phyloP scores from a whole-genome alignment of 2,329 filamentous ascomycete species.

The Stachybotrys echinatus region DNA sequence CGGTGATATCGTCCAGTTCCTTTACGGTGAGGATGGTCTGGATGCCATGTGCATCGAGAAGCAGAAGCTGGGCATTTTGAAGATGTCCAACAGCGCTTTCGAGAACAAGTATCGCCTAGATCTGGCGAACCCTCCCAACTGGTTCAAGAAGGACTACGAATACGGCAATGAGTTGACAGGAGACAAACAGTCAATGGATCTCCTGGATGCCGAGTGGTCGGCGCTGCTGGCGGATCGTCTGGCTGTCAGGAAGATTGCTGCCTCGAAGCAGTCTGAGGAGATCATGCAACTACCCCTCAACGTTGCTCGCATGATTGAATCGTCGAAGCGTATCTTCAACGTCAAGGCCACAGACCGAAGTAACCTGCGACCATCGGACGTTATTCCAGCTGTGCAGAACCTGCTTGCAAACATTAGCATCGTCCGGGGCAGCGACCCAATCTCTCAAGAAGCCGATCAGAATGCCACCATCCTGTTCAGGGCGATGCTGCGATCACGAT shows the following conservation, averaged over 20 bases:
- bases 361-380: slow-evolving; percentile 82
- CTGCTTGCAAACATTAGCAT: slow-evolving; percentile 75
- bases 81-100: slow-evolving; percentile 72
- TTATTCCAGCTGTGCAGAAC: slow-evolving; percentile 71
- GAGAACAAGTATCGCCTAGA: slow-evolving; percentile 80
- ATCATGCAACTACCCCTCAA: slow-evolving; percentile 91
- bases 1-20: slow-evolving; percentile 93
- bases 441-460: slow-evolving; percentile 80
- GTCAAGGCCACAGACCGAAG: slow-evolving; percentile 82
- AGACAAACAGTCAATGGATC: slow-evolving; percentile 79
- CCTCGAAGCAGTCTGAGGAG: slow-evolving; percentile 68
- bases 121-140: slow-evolving; percentile 52
- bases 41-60: slow-evolving; percentile 93
- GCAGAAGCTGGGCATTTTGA: slow-evolving; percentile 82
- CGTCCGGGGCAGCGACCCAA: slow-evolving; percentile 75
- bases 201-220: slow-evolving; percentile 87
- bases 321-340: slow-evolving; percentile 83
- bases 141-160: slow-evolving; percentile 58
- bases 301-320: slow-evolving; percentile 83
- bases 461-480: slow-evolving; percentile 92
- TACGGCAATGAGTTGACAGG: slow-evolving; percentile 82
- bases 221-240: slow-evolving; percentile 68
- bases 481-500: slow-evolving; percentile 78
- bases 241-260: slow-evolving; percentile 65
- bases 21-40: slow-evolving; percentile 95